Evolutionary conservation across 768 basidiomycete genomes (phyloP).

Genomic region (Termitomyces sp.): DNA sequence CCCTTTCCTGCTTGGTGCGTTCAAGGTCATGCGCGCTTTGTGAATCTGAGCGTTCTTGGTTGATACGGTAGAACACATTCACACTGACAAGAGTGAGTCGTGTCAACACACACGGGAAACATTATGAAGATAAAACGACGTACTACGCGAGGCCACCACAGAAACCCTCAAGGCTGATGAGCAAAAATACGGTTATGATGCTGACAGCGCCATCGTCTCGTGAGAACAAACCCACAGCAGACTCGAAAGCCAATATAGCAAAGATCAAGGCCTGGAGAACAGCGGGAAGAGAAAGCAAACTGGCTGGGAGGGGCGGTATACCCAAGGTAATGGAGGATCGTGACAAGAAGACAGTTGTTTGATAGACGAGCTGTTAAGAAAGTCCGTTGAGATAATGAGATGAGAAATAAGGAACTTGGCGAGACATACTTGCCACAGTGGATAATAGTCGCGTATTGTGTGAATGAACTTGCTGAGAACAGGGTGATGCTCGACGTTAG

Average conservation of each 20-base stretch:
- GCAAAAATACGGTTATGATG: constrained; percentile 57
- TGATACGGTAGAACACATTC: constrained; percentile 81
- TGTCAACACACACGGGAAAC: neutral
- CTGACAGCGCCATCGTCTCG: constrained; percentile 33
- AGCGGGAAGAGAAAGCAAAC: constrained; percentile 61
- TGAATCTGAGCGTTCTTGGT: constrained; percentile 58
- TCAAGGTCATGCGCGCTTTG: constrained; percentile 45
- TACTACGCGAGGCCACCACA: constrained; percentile 93
- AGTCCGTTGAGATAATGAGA: neutral
- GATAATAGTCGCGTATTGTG: constrained; percentile 88
- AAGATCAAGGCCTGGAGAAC: constrained; percentile 60
- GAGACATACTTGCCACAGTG: constrained; percentile 78
- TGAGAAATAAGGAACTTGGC: neutral
- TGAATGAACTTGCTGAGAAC: constrained; percentile 76
- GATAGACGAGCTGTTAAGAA: constrained; percentile 53
- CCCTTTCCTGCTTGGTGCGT: constrained; percentile 67
- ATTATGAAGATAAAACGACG: constrained; percentile 23
- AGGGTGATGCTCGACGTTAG: constrained; percentile 50
- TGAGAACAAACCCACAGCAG: constrained; percentile 51
- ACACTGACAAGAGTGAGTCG: constrained; percentile 42
- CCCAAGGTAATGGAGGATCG: constrained; percentile 77
- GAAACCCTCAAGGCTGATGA: constrained; percentile 85
- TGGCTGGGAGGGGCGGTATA: constrained; percentile 62
- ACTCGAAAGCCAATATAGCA: constrained; percentile 47
- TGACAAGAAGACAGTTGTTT: constrained; percentile 64